phyloP scores from a whole-genome alignment of 2,329 filamentous ascomycete genomes.

The Colletotrichum siamense region DNA sequence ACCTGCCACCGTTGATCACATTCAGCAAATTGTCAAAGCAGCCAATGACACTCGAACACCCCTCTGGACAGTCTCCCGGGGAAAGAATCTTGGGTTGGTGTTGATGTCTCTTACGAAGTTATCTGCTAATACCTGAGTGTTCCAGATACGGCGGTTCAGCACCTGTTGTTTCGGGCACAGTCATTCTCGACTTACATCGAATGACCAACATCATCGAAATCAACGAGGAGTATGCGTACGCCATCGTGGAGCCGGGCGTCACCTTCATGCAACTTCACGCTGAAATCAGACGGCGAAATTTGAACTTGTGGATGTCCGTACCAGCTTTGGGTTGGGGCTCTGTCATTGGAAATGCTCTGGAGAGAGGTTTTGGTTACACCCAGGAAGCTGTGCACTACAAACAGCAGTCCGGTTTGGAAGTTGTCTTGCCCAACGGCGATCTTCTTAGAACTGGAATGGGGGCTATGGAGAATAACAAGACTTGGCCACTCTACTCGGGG shows the following conservation, averaged over 20 bases:
- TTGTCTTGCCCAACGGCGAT: conserved; percentile 43
- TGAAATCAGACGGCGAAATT: conserved; percentile 30
- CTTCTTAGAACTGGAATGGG: conserved; percentile 46
- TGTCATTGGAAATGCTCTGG: conserved; percentile 26
- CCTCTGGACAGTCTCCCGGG: not conserved
- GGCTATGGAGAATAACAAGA: conserved; percentile 30
- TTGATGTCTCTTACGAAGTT: not conserved
- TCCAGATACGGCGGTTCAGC: conserved; percentile 51
- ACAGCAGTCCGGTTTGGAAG: conserved; percentile 45
- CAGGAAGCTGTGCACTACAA: conserved; percentile 39
- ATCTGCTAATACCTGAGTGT: not conserved
- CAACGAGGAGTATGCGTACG: conserved; percentile 44
- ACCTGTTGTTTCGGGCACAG: conserved; percentile 35
- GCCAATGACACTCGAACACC: not conserved
- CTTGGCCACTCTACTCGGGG: not conserved
- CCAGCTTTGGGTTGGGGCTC: conserved; percentile 35
- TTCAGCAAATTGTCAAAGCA: not conserved
- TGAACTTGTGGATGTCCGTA: conserved; percentile 52
- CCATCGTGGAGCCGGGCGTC: conserved; percentile 50
- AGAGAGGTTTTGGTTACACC: conserved; percentile 38
- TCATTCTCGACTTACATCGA: conserved; percentile 46
- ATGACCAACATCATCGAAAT: conserved; percentile 49
- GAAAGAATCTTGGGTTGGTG: not conserved
- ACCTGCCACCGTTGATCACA: not conserved
- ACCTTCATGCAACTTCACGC: conserved; percentile 48